Base-by-base conservation (phyloP, 495 filamentous ascomycete genomes). In the Penicillium subrubescens region DNA sequence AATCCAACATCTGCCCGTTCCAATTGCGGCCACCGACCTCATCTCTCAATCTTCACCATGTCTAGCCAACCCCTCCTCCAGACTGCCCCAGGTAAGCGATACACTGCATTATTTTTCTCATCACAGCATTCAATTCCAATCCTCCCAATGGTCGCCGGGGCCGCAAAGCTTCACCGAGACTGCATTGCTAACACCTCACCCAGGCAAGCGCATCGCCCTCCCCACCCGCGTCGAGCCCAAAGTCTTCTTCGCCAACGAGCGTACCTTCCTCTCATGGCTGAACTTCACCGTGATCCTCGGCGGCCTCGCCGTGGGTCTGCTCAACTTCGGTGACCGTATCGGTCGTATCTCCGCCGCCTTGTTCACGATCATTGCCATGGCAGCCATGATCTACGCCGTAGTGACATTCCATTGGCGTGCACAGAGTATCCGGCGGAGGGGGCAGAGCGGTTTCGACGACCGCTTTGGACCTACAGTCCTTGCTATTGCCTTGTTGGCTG, bases 231-330 rank as follows among this genome's bases (percentile, higher is more conserved):
- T 99, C 77, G 95, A 99, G 76, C 95, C 95, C 43, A 99, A 99
- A 79, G 95, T 99, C 81, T 99, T 98, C 88, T 99, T 99, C 84
- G 95, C 95, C 77, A 98, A 98, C 83, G 95, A 99, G 83, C 93
- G 95, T 57, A 99, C 95, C 44, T 99, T 98, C 73, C 88, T 99
- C 71, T 95, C 91, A 73, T 99, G 96, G 96, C 90, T 99, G 69
- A 98, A 98, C 83, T 98, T 98, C 85, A 95, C 92, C 73, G 94
- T 98, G 72, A 94, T 99, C 76, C 88, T 99, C 46, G 95, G 95
- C 71, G 94, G 94, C 58, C 87, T 99, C 56, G 94, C 94, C 29
- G 89, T 98, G 61, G 95, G 96, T 58, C 91, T 99, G 64, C 86
- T 99, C 65, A 99, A 99, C 84, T 99, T 99, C 71, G 94, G 95